These are phyloP conservation scores for Akanthomyces uredinophilus DNA, from an alignment of 2,329 filamentous ascomycete species.

Conservation along the genomic window DNA sequence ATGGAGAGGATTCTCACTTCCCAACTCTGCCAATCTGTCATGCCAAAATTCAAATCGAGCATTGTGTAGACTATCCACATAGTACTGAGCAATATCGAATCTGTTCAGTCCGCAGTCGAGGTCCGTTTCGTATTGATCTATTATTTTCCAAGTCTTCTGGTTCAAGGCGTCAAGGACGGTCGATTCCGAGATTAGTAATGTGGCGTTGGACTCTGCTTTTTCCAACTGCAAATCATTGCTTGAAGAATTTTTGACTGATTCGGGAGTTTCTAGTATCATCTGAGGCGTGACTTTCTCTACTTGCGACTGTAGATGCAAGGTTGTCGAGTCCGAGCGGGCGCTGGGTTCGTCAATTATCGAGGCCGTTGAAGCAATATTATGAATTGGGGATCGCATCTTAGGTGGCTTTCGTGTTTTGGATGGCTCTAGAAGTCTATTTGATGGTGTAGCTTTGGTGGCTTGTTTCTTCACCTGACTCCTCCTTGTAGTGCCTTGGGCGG, in stretches of 20 bases:
- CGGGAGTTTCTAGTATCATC: neutral
- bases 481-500: neutral
- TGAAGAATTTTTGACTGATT: too few species aligned
- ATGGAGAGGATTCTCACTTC: neutral
- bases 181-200: conserved; percentile 24
- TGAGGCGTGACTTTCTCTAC: neutral
- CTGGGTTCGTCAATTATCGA: neutral
- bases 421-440: neutral
- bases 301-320: neutral
- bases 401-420: neutral
- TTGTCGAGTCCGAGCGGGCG: neutral
- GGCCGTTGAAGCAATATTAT: neutral
- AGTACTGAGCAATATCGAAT: conserved; percentile 25
- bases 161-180: conserved; percentile 23
- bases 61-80: conserved; percentile 24
- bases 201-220: neutral
- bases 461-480: neutral
- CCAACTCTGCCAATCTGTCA: conserved; percentile 18
- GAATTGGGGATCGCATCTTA: neutral
- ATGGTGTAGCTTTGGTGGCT: neutral
- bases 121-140: conserved; percentile 32
- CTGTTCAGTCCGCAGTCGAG: conserved; percentile 20
- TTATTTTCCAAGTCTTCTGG: conserved; percentile 21
- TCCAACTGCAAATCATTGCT: neutral
- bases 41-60: conserved; percentile 29